Base-by-base conservation (phyloP, 2,329 filamentous ascomycete species). In the Lecanicillium sp. region DNA sequence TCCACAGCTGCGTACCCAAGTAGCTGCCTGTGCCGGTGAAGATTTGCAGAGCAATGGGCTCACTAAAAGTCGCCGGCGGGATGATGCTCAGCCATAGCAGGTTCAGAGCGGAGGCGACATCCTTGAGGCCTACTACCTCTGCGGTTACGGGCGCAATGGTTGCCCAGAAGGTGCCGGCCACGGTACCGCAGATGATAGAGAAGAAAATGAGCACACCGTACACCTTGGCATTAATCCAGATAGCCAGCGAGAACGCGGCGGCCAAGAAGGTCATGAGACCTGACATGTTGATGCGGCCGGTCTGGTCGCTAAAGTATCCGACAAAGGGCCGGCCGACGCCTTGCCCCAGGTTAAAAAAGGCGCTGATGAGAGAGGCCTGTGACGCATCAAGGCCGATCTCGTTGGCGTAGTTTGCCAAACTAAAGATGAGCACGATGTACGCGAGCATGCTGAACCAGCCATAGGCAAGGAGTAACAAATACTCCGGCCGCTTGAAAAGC, bases 351-450 rank as follows among this genome's bases (percentile, higher is more conserved):
- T 87, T 89, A 49, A 89, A 71, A 28, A 88, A 60, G 5, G 85
- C 85, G n/a, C 77, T 81, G 33, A 87, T 69, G 13, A 87, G 67
- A 1, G 79, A 79, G 6, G 81, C 84, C 51, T 89, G 78, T 5
- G 73, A 68, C 3, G 82, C 66, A 1, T 70, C 68, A 20, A 88
- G 71, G 2, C 84, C 84, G 32, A 88, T 74, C 4, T 70, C 71
- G 40, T 74, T 70, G 29, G 81, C 81, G 52, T 87, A 90, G 54
- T 81, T 84, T 13, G 84, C 79, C 33, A 89, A 62, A 10, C 77
- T 83, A 59, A 88, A 90, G 32, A 88, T 71, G n/a, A 88, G 68
- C 4, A 87, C 81, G 19, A 85, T 71, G 50, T 90, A 90, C 5
- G 72, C 83, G 11, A 90, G 62, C 61, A 89, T 77, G 44, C 73